phyloP scores from a whole-genome alignment of 345 rosid genomes.

The Murraya paniculata region DNA sequence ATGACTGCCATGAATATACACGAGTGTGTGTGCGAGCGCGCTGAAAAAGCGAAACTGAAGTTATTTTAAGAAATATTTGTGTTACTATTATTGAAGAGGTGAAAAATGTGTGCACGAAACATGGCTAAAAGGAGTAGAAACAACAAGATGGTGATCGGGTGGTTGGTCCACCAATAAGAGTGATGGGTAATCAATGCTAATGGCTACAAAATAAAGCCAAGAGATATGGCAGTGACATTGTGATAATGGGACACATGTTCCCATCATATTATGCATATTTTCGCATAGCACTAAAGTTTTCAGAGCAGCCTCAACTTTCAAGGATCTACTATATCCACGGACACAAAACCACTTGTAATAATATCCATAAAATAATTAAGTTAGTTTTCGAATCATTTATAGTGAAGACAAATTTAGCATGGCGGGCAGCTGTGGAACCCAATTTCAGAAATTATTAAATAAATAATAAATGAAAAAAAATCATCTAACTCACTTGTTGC shows the following conservation, averaged over 20 bases:
- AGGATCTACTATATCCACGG: slow-evolving; percentile 19
- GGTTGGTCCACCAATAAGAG: slow-evolving; percentile 16
- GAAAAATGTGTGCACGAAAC: not conserved
- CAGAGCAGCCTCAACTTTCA: slow-evolving; percentile 22
- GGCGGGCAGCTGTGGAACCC: slow-evolving; percentile 7
- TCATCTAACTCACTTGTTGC: slow-evolving; percentile 9
- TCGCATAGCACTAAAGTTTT: slow-evolving; percentile 9
- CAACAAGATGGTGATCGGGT: too few relatives aligned
- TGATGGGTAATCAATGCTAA: slow-evolving; percentile 16
- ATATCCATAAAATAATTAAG: slow-evolving; percentile 22
- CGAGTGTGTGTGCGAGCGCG: too few relatives aligned
- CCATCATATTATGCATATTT: slow-evolving; percentile 18
- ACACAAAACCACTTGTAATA: slow-evolving; percentile 14
- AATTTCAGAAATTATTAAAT: not conserved
- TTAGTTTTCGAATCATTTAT: slow-evolving; percentile 11
- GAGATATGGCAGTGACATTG: slow-evolving; percentile 21
- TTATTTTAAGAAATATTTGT: not conserved
- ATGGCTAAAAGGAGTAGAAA: not conserved
- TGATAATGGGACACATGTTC: slow-evolving; percentile 8
- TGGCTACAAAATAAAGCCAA: not conserved
- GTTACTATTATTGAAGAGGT: slow-evolving; percentile 13
- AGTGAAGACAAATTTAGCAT: slow-evolving; percentile 26
- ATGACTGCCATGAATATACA: slow-evolving; percentile 18
- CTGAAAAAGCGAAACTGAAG: not conserved
- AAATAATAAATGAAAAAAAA: not conserved